Evolutionary conservation across 192 early-diverging fungal genomes (phyloP).

Genomic region (Entomortierella chlamydospora): DNA sequence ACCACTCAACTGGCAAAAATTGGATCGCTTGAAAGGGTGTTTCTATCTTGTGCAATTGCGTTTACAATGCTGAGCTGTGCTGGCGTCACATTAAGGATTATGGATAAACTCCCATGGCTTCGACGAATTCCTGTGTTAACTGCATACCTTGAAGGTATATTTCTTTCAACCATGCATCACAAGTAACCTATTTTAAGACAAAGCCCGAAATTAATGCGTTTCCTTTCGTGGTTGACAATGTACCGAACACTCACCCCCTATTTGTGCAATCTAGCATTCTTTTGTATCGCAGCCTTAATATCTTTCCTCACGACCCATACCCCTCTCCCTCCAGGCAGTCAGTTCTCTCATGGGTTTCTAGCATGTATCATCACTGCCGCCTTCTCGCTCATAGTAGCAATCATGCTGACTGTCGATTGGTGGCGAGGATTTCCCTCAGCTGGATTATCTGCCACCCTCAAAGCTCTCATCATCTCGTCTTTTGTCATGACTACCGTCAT

Average conservation of each 20-base stretch:
- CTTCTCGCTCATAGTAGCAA: constrained; percentile 33
- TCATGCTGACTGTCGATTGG: constrained; percentile 53
- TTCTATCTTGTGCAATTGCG: constrained; percentile 36
- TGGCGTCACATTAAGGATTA: constrained; percentile 35
- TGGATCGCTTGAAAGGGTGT: constrained; percentile 24
- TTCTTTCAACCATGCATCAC: neutral
- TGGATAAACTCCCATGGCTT: constrained; percentile 36
- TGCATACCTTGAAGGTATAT: constrained; percentile 51
- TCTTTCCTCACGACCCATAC: constrained; percentile 35
- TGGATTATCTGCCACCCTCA: constrained; percentile 45
- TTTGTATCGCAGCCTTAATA: constrained; percentile 34
- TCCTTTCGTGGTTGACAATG: constrained; percentile 19
- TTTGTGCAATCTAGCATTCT: constrained; percentile 12
- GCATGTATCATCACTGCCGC: constrained; percentile 47
- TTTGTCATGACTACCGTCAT: constrained; percentile 53
- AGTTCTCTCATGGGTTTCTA: constrained; percentile 48
- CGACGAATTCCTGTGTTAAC: constrained; percentile 38
- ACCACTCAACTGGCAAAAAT: constrained; percentile 1
- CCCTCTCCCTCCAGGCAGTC: constrained; percentile 17
- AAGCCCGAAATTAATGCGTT: too few relatives aligned
- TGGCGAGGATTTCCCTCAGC: constrained; percentile 39
- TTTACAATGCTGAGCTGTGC: constrained; percentile 50
- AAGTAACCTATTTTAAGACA: too few relatives aligned
- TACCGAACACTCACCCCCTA: constrained; percentile 6
- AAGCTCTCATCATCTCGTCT: constrained; percentile 50